These are phyloP conservation scores for Grigorovia humatica DNA, from an alignment of 805 yeast species.

Conservation along the genomic window DNA sequence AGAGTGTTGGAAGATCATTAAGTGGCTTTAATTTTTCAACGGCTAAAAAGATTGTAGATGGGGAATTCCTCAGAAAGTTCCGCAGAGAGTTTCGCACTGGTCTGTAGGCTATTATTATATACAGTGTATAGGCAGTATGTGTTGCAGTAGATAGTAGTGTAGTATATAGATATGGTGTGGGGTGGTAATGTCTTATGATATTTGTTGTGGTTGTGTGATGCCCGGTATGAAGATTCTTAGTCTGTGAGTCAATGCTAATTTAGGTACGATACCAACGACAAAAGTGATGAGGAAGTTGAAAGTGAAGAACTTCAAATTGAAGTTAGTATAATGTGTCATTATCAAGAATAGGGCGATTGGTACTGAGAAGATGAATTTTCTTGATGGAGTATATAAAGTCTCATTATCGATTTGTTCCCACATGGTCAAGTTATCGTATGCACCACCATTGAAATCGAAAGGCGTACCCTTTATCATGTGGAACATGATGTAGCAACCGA, in stretches of 20 bases:
- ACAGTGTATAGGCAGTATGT: too few species aligned
- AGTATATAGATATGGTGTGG: background rate
- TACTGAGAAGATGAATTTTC: constrained; percentile 85
- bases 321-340: constrained; percentile 83
- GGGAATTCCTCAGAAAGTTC: too few species aligned
- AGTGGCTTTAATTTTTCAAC: background rate
- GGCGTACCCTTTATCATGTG: constrained; percentile 96
- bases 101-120: too few species aligned
- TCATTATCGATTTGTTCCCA: constrained; percentile 97
- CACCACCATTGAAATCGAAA: constrained; percentile 92
- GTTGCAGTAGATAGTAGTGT: background rate
- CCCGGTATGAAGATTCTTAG: constrained; percentile 55
- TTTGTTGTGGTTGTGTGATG: constrained; percentile 32
- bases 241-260: constrained; percentile 74
- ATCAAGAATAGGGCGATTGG: constrained; percentile 80
- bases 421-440: constrained; percentile 91
- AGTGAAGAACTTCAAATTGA: constrained; percentile 68
- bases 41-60: too few species aligned
- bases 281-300: constrained; percentile 68
- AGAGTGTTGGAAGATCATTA: background rate
- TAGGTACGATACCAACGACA: constrained; percentile 81
- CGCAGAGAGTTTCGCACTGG: too few species aligned
- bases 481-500: constrained; percentile 91
- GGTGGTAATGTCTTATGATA: constrained; percentile 19
- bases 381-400: constrained; percentile 93